Base-by-base conservation (phyloP, 768 basidiomycete genomes). In the Boletales sp. region DNA sequence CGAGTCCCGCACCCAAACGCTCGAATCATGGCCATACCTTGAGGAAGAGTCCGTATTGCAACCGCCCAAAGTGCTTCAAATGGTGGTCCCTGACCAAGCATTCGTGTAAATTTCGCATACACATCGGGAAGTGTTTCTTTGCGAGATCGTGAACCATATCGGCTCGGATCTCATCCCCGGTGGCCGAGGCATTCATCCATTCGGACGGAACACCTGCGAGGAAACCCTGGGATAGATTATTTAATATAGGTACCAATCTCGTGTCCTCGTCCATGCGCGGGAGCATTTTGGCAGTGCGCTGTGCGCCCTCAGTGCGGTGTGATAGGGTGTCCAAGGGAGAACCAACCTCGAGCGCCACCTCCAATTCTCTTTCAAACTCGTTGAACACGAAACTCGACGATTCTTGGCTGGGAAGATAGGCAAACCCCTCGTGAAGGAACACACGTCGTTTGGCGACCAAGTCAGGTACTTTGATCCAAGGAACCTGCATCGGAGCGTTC, bases 261-360 rank as follows among this genome's bases (percentile, higher is more conserved):
- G 87, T 87, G 63, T 98, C 97, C 68, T 97, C 95, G 60, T 98
- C 94, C 51, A 99, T 75, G 14, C 92, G 82, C 3, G 94, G 94
- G 7, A 98, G 78, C 19, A 84, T 81, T 64, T 86, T 87, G 4
- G 93, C 84, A 7, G 94, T 97, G 47, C 80, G 63, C 94, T 98
- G 57, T 35, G 21, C 10, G 11, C 43, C 32, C 15, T 68, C 41
- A 66, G 12, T 46, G 47, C 31, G 38, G 40, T 19, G 40, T 32
- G 21, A 38, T 37, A 18, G 14, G 30, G 36, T n/a, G 10, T 27
- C 24, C 24, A 27, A 27, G 41, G 19, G 29, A 31, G n/a, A 30
- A 19, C 74, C 48, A 58, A 93, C 92, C 72, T 93, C 84, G 36
- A 99, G 76, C 15, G 84, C 86, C 51, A 75, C 80, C 62, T 82